Conservation (phyloP, 352 stramenopile species). For the Aphanomyces cochlioides region DNA sequence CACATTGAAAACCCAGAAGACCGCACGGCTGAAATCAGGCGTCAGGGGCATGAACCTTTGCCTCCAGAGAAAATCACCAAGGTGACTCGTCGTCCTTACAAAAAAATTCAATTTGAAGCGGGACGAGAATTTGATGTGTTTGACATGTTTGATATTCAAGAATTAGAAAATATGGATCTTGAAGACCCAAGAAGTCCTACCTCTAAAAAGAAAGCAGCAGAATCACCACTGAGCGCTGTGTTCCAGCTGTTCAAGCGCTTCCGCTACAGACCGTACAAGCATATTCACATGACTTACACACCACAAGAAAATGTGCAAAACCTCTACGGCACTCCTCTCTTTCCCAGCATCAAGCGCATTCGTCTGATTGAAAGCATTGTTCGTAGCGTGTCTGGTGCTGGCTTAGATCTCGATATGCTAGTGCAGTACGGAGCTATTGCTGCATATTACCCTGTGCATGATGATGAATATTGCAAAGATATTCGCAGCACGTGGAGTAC, state of each 20-base stretch:
- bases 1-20: conserved; percentile 30
- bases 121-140: conserved; percentile 27
- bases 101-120: conserved; percentile 23
- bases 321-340: conserved; percentile 68
- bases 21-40: conserved; percentile 23
- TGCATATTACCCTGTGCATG: conserved; percentile 72
- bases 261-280: conserved; percentile 75
- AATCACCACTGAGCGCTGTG: background rate
- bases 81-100: conserved; percentile 20
- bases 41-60: conserved; percentile 23
- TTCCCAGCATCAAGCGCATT: conserved; percentile 73
- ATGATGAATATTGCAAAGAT: conserved; percentile 56
- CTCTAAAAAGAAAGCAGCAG: background rate
- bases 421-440: conserved; percentile 70
- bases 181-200: background rate
- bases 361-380: conserved; percentile 81
- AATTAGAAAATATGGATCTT: conserved; percentile 25
- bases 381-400: conserved; percentile 45
- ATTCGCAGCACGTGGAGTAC: conserved; percentile 67
- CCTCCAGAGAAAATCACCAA: conserved; percentile 8
- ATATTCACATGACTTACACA: conserved; percentile 82
- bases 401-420: conserved; percentile 49
- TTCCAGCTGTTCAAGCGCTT: conserved; percentile 35
- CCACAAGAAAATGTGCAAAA: conserved; percentile 58
- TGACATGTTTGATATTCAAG: conserved; percentile 21